These are phyloP conservation scores for Neurospora hispaniola DNA, from an alignment of 495 filamentous ascomycete species.

Conservation along the genomic window DNA sequence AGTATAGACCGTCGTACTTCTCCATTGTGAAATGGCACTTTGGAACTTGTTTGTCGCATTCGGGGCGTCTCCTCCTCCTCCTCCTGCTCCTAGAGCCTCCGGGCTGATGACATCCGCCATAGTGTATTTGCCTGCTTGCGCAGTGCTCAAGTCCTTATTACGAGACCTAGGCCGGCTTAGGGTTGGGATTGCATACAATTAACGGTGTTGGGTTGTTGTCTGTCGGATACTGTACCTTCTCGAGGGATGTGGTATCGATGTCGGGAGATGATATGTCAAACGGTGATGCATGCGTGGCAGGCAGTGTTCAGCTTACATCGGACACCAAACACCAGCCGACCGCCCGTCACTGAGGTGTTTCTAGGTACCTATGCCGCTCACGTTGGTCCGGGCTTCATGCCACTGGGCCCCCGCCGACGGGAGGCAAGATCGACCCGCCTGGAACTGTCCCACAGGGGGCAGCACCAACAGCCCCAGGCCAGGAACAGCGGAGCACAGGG, in stretches of 20 bases:
- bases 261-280: background rate
- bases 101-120: slow-evolving; percentile 20
- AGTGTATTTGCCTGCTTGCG: slow-evolving; percentile 3
- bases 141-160: slow-evolving; percentile 9
- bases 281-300: background rate
- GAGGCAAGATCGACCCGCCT: background rate
- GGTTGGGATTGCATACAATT: background rate
- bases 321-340: background rate
- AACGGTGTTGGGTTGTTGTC: background rate
- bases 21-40: slow-evolving; percentile 89
- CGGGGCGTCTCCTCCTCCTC: slow-evolving; percentile 4
- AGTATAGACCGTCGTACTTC: slow-evolving; percentile 48
- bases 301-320: background rate
- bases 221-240: background rate
- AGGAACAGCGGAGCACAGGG: background rate
- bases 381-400: background rate
- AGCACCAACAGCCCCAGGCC: background rate
- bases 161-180: background rate
- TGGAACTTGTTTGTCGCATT: slow-evolving; percentile 70
- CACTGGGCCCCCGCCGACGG: background rate
- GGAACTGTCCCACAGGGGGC: background rate
- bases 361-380: background rate
- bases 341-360: background rate
- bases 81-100: slow-evolving; percentile 17
- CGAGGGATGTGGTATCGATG: background rate